Evolutionary conservation across 805 yeast species (phyloP), one percentile per base, ranked within the genome.

Genomic region (Ogataea pilisensis): DNA sequence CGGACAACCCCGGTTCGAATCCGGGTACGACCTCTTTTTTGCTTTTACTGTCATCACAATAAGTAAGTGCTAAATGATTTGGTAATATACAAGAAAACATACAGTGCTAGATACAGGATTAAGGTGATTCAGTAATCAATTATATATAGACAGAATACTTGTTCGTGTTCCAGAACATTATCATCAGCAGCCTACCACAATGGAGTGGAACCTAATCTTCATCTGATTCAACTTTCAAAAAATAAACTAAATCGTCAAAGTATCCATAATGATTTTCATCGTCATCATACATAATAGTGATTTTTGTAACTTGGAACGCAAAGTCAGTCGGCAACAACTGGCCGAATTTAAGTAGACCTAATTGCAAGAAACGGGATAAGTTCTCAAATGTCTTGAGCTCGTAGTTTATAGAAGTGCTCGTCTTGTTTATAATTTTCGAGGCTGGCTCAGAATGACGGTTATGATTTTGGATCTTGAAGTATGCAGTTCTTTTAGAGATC

Each of bases 1-100:
- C 85, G 76, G 64, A 70, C 79, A 76, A 79, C 85, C 83, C 84
- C 84, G 78, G 85, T 79, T 79, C 85, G 85, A 79, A 77, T 77
- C 85, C 85, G 85, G 85, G 85, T 75, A 76, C 75, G 85, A 78
- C 83, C 85, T 78, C 45, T 46, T 42, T 51, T 52, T 54, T 55
- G 44, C 26, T 2, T 14, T n/a, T 14, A 8, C 2, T 37, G 20
- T 37, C 34, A 31, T 21, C 25, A 13, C n/a, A 17, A n/a, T 21
- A 21, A 14, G 14, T n/a, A 22, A 5, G 19, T 3, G n/a, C n/a
- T n/a, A n/a, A n/a, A n/a, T n/a, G n/a, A n/a, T n/a, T n/a, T n/a
- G n/a, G n/a, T n/a, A n/a, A n/a, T n/a, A n/a, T n/a, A n/a, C n/a
- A n/a, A n/a, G n/a, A n/a, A n/a, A n/a, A n/a, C n/a, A n/a, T n/a